Conservation (phyloP, 768 basidiomycete species). For the Trametes cingulata region DNA sequence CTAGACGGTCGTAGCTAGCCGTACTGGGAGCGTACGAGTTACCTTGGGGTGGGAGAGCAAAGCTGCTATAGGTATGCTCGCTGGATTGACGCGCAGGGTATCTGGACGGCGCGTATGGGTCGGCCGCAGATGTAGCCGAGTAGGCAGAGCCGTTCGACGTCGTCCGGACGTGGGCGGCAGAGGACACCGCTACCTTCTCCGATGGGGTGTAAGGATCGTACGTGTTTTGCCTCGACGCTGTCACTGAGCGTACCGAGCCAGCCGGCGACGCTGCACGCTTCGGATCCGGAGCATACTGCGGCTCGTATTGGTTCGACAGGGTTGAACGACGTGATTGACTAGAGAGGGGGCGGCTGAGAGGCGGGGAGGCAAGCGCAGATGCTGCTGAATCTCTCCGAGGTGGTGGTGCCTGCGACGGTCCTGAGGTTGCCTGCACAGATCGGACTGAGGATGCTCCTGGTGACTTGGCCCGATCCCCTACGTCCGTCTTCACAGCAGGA, state of each 20-base stretch:
- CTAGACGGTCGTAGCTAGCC: conserved; percentile 13
- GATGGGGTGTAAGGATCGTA: conserved; percentile 20
- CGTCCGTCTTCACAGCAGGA: background rate
- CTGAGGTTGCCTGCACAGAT: conserved; percentile 5
- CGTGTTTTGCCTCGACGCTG: background rate
- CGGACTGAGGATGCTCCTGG: conserved; percentile 21
- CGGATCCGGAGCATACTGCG: conserved; percentile 1
- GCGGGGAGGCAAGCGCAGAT: background rate
- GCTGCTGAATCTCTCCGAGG: background rate
- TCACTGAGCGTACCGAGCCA: conserved; percentile 13
- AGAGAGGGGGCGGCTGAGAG: conserved; percentile 11
- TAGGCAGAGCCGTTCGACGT: conserved; percentile 47
- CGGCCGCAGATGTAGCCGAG: conserved; percentile 34
- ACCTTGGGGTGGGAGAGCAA: conserved; percentile 7
- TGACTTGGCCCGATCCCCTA: conserved; percentile 17
- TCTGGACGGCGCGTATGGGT: conserved; percentile 41
- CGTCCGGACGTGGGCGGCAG: conserved; percentile 21
- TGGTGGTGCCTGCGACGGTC: conserved; percentile 1
- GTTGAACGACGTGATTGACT: conserved; percentile 14
- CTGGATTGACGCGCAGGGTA: conserved; percentile 19
- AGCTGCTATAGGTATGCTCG: conserved; percentile 20
- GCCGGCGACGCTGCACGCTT: conserved; percentile 15
- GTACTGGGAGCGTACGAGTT: conserved; percentile 7
- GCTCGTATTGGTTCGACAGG: conserved; percentile 15
- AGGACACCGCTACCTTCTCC: background rate